Base-by-base conservation (phyloP, 192 early-diverging fungal genomes). In the Spizellomyces sp. region DNA sequence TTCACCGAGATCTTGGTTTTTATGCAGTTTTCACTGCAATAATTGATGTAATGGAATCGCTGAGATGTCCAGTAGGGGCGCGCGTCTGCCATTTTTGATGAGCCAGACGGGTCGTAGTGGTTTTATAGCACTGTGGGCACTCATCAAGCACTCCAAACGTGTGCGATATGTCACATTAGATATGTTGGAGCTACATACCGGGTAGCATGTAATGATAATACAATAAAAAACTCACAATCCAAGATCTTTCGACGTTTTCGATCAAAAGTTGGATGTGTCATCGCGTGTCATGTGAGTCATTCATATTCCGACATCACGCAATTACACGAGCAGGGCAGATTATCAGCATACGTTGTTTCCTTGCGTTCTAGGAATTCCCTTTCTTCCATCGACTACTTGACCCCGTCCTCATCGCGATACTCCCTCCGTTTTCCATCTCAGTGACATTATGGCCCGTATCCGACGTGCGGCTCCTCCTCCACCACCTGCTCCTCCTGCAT, bases 71-170 rank as follows among this genome's bases (percentile, higher is more conserved):
- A 36, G 3, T 36, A 36, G 27, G 27, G 3, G 27, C 27, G 27
- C 27, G 3, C 27, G 27, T 36, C 27, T 36, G 54, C 7, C 54
- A 56, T 56, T n/a, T 56, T n/a, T 22, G 54, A 19, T 56, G 54
- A 22, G 22, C 54, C 7, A 56, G n/a, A 19, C 54, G 54, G 52
- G 7, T 56, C 22, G 54, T 54, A n/a, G 14, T 54, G 14, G 14
- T 54, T n/a, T 22, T 56, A 56, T 19, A 19, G 5, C 54, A 6
- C 54, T 56, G 22, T 22, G n/a, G 54, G 22, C 22, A 19, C n/a
- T 54, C 22, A 56, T n/a, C 7, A 22, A 56, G 54, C n/a, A 56
- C 54, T 56, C 54, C 54, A 56, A 56, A n/a, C 5, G 54, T 22
- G 54, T 56, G 54, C 54, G 22, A 56, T 56, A 19, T 56, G 54